Evolutionary conservation across 257 asterid species (phyloP).

Genomic region (Henckelia pumila): DNA sequence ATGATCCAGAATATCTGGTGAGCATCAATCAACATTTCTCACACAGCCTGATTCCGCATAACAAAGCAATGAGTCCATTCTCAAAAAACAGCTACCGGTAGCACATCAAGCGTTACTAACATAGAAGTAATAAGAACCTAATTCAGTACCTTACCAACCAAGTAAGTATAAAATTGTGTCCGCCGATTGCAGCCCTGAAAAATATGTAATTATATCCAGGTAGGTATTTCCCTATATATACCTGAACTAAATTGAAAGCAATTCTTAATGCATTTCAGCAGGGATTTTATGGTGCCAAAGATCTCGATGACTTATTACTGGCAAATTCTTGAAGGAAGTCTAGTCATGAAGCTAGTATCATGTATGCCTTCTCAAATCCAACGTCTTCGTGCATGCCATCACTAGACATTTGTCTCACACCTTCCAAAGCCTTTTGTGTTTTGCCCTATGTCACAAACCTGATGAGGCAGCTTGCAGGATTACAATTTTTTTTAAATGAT

Average conservation of each 20-base stretch:
- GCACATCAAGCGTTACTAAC: background rate
- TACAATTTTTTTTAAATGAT: too few relatives aligned
- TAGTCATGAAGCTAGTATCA: background rate
- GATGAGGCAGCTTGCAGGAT: background rate
- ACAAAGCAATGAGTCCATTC: conserved; percentile 1
- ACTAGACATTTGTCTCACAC: background rate
- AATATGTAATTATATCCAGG: conserved; percentile 8
- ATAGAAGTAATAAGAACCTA: background rate
- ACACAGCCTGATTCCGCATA: conserved; percentile 2
- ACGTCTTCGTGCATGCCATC: background rate
- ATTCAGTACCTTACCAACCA: background rate
- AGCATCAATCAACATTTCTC: conserved; percentile 2
- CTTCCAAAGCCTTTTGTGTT: background rate
- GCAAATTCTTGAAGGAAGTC: background rate
- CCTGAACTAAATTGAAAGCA: background rate
- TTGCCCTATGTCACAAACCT: background rate
- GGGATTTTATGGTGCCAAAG: background rate
- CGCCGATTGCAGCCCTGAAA: background rate
- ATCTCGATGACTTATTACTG: background rate
- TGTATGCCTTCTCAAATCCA: background rate
- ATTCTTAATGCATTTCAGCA: conserved; percentile 8
- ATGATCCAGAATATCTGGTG: conserved; percentile 10
- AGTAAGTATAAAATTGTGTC: background rate
- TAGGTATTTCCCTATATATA: background rate
- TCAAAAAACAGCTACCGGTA: background rate